Percentiles rank a stretch among this genome's conserved stretches.
Conservation (phyloP, 768 basidiomycete genomes). For the Psilocybe cubensis region DNA sequence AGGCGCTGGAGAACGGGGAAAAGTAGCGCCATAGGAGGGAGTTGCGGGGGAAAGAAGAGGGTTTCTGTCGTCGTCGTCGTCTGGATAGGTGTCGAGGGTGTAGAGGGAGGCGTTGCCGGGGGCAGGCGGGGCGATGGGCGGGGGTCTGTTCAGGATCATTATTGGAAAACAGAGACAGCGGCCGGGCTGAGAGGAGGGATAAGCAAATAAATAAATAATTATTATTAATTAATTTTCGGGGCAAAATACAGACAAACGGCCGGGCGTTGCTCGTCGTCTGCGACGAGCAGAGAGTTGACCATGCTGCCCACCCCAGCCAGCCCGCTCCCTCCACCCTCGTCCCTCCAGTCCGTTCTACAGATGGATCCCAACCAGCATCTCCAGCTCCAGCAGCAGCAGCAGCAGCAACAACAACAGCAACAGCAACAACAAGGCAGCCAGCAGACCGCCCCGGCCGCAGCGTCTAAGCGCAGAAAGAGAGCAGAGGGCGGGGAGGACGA, state of each 20-base stretch:
- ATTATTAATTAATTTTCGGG: conserved; percentile 23
- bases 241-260: conserved; percentile 32
- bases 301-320: conserved; percentile 41
- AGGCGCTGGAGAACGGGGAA: conserved; percentile 40
- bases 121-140: conserved; percentile 15
- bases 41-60: conserved; percentile 49
- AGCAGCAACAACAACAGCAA: conserved; percentile 33
- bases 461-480: conserved; percentile 60
- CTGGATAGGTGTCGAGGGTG: conserved; percentile 58
- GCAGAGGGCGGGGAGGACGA: conserved; percentile 59
- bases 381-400: conserved; percentile 48
- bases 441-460: conserved; percentile 36
- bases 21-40: conserved; percentile 57
- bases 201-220: too few species aligned
- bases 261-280: conserved; percentile 30
- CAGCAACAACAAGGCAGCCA: conserved; percentile 39
- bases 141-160: conserved; percentile 19
- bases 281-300: conserved; percentile 34
- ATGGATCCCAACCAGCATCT: conserved; percentile 68
- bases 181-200: neutral
- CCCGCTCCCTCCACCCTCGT: conserved; percentile 41
- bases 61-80: conserved; percentile 26
- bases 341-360: conserved; percentile 64
- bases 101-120: conserved; percentile 46
- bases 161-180: conserved; percentile 6